phyloP scores from a whole-genome alignment of 2,329 filamentous ascomycete species.

The Penicillium sp. region DNA sequence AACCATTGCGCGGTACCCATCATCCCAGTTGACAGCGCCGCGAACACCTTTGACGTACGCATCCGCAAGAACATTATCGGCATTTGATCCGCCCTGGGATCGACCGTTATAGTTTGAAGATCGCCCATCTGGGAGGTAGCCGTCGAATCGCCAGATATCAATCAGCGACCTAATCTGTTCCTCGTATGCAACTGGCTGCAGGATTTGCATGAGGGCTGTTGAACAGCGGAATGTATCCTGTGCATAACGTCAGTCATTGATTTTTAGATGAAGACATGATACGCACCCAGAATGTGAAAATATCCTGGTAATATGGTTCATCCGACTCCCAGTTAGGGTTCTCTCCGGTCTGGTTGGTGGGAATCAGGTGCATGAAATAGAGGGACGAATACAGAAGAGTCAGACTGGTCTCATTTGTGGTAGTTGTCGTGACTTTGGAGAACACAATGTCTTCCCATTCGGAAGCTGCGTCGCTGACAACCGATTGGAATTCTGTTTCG shows the following conservation, averaged over 20 bases:
- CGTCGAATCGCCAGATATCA: slow-evolving; percentile 69
- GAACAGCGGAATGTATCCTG: slow-evolving; percentile 66
- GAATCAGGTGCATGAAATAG: slow-evolving; percentile 72
- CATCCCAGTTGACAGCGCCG: slow-evolving; percentile 67
- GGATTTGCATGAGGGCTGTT: slow-evolving; percentile 67
- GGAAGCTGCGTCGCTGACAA: slow-evolving; percentile 55
- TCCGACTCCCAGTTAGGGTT: slow-evolving; percentile 68
- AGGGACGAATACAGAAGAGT: slow-evolving; percentile 69
- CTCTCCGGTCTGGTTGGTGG: slow-evolving; percentile 72
- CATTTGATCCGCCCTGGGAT: slow-evolving; percentile 72
- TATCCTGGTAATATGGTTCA: slow-evolving; percentile 74
- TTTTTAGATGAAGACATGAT: not conserved
- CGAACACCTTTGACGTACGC: slow-evolving; percentile 70
- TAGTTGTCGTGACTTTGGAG: slow-evolving; percentile 66
- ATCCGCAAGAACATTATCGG: slow-evolving; percentile 74
- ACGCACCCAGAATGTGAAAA: slow-evolving; percentile 69
- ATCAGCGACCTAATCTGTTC: slow-evolving; percentile 70
- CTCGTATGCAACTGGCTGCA: slow-evolving; percentile 67
- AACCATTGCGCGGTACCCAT: slow-evolving; percentile 66
- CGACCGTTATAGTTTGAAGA: slow-evolving; percentile 73
- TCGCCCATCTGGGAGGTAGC: slow-evolving; percentile 68
- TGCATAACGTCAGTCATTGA: slow-evolving; percentile 27
- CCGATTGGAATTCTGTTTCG: slow-evolving; percentile 47
- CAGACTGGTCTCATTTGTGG: slow-evolving; percentile 60
- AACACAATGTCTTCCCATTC: slow-evolving; percentile 68